Evolutionary conservation across 2,329 filamentous ascomycete genomes (phyloP), one percentile per base, ranked within the genome.

Genomic region (Trichoderma asperellum): DNA sequence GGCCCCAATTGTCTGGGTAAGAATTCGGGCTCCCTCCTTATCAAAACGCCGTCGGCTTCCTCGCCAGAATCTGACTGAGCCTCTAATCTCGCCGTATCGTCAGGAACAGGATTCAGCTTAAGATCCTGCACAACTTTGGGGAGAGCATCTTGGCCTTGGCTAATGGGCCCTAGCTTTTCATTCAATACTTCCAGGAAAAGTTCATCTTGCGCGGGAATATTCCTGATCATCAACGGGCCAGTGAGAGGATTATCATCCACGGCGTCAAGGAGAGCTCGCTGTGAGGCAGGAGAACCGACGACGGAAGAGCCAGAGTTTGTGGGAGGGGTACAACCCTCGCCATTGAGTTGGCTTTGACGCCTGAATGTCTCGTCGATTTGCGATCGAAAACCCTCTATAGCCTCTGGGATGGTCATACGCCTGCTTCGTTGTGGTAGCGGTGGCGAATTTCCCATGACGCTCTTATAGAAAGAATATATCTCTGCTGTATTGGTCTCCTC

Each of bases 161-260:
- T 82, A 53, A 86, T 83, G 52, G 83, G 81, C 69, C 85, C 81
- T 2, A 88, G 80, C 74, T 84, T 87, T 73, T 85, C 81, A 47
- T 84, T 82, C 18, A 88, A 75, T 69, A 79, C 78, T 56, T 79
- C 79, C 61, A 86, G 83, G 71, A 88, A 88, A 27, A 84, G 77
- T 72, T 87, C 86, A 69, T 88, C 86, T 60, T 86, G 81, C 1
- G 84, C 84, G 1, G 86, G 85, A 70, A 85, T 84, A 71, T 88
- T 88, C 69, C 82, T 81, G 47, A 88, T 79, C 79, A 85, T 85
- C 61, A 88, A 73, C 10, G 86, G 86, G 0, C 85, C 86, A 65
- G 81, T 84, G 37, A 88, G 78, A 24, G 80, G 77, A 1, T 76
- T 78, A 70, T 88, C 86, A 5, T 83, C 81, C 10, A 76, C 74